These are phyloP conservation scores for Vaccinium darrowii DNA, from an alignment of 148 eudicot genomes.

Conservation along the genomic window DNA sequence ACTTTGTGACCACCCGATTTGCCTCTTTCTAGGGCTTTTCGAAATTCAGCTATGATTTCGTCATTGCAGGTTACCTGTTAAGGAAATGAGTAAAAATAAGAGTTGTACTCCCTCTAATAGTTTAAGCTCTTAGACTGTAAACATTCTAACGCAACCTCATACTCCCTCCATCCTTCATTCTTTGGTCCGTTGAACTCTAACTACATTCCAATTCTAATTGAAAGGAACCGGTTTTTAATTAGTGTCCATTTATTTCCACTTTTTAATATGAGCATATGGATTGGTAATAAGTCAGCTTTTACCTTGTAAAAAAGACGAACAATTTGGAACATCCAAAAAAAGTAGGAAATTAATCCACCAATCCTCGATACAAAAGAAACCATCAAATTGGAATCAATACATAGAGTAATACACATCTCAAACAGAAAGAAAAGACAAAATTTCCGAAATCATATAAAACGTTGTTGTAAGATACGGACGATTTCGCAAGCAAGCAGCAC, in stretches of 20 bases:
- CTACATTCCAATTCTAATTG: not conserved
- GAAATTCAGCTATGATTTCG: constrained; percentile 61
- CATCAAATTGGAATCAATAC: not conserved
- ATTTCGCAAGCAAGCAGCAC: not conserved
- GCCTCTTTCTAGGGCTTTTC: constrained; percentile 55
- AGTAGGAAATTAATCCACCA: not conserved
- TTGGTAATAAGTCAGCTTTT: not conserved
- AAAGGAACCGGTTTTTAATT: not conserved
- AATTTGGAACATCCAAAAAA: not conserved
- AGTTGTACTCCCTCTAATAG: not conserved
- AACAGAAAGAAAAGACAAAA: not conserved
- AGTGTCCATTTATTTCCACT: not conserved
- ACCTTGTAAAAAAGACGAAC: not conserved
- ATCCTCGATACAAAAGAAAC: not conserved
- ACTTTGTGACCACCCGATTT: constrained; percentile 52
- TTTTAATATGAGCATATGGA: not conserved
- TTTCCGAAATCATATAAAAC: not conserved
- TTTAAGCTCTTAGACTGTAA: not conserved
- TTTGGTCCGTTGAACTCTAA: not conserved
- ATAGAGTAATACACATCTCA: not conserved
- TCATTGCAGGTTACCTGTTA: constrained; percentile 32
- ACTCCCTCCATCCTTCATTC: not conserved
- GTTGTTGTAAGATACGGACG: not conserved
- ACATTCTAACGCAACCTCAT: not conserved
- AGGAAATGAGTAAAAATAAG: not conserved